phyloP scores from a whole-genome alignment of 2,329 filamentous ascomycete genomes.

The Macrophomina tecta region DNA sequence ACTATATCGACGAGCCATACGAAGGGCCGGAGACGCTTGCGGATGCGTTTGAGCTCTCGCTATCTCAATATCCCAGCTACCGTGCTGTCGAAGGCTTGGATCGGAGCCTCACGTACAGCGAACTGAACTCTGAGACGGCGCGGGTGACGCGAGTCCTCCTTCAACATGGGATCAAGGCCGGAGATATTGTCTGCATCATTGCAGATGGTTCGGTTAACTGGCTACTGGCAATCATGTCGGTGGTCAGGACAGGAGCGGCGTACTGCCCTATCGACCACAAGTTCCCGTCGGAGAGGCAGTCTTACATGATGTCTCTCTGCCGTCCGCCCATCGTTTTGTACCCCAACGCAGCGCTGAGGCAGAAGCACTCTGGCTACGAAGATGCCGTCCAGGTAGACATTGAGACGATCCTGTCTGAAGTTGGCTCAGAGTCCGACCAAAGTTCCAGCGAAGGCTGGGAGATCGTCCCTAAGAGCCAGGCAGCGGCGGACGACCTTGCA shows the following conservation, averaged over 20 bases:
- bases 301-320: constrained; percentile 23
- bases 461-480: not conserved
- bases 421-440: not conserved
- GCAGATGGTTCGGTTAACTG: constrained; percentile 29
- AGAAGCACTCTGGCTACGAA: not conserved
- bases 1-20: constrained; percentile 13
- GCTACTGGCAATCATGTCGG: constrained; percentile 26
- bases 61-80: not conserved
- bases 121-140: constrained; percentile 9
- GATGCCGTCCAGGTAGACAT: not conserved
- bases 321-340: constrained; percentile 4
- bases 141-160: not conserved
- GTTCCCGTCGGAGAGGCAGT: constrained; percentile 19
- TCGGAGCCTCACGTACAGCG: constrained; percentile 19
- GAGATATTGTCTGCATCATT: constrained; percentile 18
- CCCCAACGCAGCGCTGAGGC: not conserved
- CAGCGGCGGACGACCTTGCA: not conserved
- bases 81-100: constrained; percentile 6
- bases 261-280: constrained; percentile 29
- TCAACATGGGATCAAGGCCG: not conserved
- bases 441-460: not conserved
- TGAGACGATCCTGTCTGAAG: constrained; percentile 3
- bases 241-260: constrained; percentile 22
- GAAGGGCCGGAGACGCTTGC: constrained; percentile 1
- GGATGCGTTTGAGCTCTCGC: not conserved